phyloP scores from a whole-genome alignment of 805 yeast species.

The Zygosaccharomyces pseudorouxii region DNA sequence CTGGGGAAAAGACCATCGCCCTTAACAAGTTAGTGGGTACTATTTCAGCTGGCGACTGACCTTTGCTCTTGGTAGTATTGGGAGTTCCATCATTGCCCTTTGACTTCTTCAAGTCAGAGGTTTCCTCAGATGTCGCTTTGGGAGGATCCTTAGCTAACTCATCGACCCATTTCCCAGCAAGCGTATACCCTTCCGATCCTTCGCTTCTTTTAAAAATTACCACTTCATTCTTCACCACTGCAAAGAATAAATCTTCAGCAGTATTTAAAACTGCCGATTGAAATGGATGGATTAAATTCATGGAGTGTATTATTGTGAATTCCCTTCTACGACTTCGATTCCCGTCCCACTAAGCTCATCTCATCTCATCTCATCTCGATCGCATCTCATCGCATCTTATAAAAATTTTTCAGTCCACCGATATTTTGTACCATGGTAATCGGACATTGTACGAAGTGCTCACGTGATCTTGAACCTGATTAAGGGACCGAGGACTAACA shows the following conservation, averaged over 20 bases:
- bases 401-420: conserved; percentile 13
- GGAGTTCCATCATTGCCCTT: conserved; percentile 28
- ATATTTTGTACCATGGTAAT: conserved; percentile 1
- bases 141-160: conserved; percentile 43
- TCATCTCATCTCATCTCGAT: conserved; percentile 12
- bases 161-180: conserved; percentile 60
- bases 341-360: background rate
- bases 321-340: no score
- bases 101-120: conserved; percentile 33
- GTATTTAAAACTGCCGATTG: conserved; percentile 49
- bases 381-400: conserved; percentile 1
- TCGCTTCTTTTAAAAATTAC: conserved; percentile 42
- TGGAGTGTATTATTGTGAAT: background rate
- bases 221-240: conserved; percentile 55
- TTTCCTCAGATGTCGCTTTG: conserved; percentile 38
- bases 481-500: background rate
- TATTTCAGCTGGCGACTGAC: conserved; percentile 47
- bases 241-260: conserved; percentile 47
- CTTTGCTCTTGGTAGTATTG: conserved; percentile 18
- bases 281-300: conserved; percentile 61
- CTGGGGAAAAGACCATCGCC: conserved; percentile 44
- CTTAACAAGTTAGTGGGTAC: background rate
- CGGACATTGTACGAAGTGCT: conserved; percentile 5
- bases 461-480: background rate
- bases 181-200: conserved; percentile 31